These are phyloP conservation scores for Talaromyces sp. DNA, from an alignment of 2,329 filamentous ascomycete species.

Conservation along the genomic window DNA sequence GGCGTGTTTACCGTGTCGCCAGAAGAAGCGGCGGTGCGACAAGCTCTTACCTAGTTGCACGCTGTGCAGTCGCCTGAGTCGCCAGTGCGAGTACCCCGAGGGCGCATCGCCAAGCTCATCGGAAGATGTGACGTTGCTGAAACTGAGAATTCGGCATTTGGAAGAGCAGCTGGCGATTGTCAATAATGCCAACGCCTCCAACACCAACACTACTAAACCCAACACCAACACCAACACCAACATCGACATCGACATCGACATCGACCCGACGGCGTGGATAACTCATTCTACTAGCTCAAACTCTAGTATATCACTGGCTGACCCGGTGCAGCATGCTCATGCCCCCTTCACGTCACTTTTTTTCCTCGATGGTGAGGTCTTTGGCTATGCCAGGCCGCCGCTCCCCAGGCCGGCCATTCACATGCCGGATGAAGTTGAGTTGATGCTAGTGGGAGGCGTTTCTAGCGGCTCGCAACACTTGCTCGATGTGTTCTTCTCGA, in stretches of 20 bases:
- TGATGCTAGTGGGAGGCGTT: neutral
- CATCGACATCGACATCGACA: neutral
- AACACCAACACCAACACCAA: neutral
- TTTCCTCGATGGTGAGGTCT: neutral
- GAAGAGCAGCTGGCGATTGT: neutral
- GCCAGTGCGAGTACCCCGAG: constrained; percentile 18
- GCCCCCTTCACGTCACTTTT: neutral
- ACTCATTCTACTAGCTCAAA: neutral
- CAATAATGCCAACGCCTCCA: neutral
- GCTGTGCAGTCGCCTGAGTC: constrained; percentile 36
- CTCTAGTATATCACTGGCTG: neutral
- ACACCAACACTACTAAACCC: neutral
- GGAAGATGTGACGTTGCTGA: neutral
- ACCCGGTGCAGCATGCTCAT: neutral
- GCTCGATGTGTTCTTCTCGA: neutral
- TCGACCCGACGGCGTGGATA: neutral
- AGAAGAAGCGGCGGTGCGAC: constrained; percentile 50
- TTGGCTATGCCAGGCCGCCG: neutral
- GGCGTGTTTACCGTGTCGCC: constrained; percentile 41
- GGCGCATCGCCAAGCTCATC: neutral
- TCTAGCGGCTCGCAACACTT: neutral
- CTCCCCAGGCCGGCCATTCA: neutral
- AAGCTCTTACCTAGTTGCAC: constrained; percentile 45
- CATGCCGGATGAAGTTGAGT: neutral
- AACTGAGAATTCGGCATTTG: neutral